phyloP scores from a whole-genome alignment of 2,329 filamentous ascomycete genomes.

The Nemania sp. region DNA sequence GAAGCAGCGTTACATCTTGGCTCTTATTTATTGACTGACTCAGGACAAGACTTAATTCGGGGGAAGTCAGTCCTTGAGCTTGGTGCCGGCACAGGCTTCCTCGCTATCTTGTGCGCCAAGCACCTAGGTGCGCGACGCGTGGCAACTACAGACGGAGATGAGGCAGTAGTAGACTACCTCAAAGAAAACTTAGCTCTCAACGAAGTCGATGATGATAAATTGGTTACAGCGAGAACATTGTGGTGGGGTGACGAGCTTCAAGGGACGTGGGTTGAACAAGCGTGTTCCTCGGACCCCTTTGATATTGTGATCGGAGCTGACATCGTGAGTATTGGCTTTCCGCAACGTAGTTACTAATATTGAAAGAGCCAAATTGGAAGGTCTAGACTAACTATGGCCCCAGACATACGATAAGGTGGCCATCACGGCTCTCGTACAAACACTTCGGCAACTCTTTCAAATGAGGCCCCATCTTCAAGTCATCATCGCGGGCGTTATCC shows the following conservation, averaged over 20 bases:
- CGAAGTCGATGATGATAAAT: constrained; percentile 52
- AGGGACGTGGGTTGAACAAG: constrained; percentile 46
- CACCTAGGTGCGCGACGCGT: constrained; percentile 65
- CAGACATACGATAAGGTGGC: constrained; percentile 72
- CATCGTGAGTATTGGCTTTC: constrained; percentile 44
- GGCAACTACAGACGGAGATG: constrained; percentile 72
- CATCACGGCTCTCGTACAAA: constrained; percentile 67
- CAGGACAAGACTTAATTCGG: constrained; percentile 59
- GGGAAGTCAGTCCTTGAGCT: constrained; percentile 71
- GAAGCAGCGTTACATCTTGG: constrained; percentile 75
- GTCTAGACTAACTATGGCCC: neutral
- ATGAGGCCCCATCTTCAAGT: constrained; percentile 63
- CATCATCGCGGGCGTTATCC: constrained; percentile 70
- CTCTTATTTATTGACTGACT: constrained; percentile 64
- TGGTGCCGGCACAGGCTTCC: constrained; percentile 74
- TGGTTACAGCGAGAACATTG: constrained; percentile 46
- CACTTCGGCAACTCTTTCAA: constrained; percentile 67
- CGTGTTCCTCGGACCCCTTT: constrained; percentile 43
- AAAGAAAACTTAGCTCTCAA: constrained; percentile 66
- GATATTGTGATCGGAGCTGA: constrained; percentile 51
- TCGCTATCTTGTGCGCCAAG: constrained; percentile 72
- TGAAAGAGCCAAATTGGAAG: no score
- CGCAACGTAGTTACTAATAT: no score
- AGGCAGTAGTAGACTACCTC: constrained; percentile 63
- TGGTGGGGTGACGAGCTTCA: constrained; percentile 52